phyloP scores from a whole-genome alignment of 805 yeast species.

The Ogataea glucozyma region DNA sequence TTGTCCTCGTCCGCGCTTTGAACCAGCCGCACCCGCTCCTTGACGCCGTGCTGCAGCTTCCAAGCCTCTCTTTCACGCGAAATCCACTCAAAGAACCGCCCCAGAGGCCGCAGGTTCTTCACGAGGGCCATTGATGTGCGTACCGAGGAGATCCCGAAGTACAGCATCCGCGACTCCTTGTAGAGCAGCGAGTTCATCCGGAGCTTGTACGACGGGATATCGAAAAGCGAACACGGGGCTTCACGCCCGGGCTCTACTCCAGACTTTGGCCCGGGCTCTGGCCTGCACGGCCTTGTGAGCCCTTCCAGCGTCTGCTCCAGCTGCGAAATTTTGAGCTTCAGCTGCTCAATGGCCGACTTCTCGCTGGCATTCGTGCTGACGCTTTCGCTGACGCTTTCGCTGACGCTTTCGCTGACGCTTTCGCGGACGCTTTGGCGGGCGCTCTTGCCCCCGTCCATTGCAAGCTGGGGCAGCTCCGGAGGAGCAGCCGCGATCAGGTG shows the following conservation, averaged over 20 bases:
- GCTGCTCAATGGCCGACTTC: slow-evolving; percentile 11
- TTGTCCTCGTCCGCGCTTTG: slow-evolving; percentile 4
- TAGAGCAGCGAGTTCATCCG: slow-evolving; percentile 12
- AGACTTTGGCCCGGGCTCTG: background rate
- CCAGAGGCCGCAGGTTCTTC: background rate
- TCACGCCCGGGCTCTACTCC: too few species aligned
- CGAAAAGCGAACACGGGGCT: too few species aligned
- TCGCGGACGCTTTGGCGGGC: too few species aligned
- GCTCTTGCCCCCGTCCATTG: too few species aligned
- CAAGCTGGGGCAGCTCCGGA: too few species aligned
- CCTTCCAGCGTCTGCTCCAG: slow-evolving; percentile 12
- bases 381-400: too few species aligned
- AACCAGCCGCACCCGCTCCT: background rate
- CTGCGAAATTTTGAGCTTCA: slow-evolving; percentile 13
- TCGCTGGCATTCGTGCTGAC: too few species aligned
- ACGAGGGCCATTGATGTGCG: slow-evolving; percentile 13
- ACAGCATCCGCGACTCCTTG: slow-evolving; percentile 16
- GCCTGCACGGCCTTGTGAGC: background rate
- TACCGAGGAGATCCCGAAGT: slow-evolving; percentile 18
- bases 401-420: too few species aligned
- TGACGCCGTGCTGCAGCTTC: slow-evolving; percentile 14
- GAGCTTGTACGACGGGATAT: slow-evolving; percentile 10
- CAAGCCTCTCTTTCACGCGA: slow-evolving; percentile 17
- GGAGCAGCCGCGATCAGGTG: slow-evolving; percentile 4
- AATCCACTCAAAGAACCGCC: slow-evolving; percentile 3